Evolutionary conservation across 306 rosid species (phyloP).

Genomic region (Rosa chinensis): DNA sequence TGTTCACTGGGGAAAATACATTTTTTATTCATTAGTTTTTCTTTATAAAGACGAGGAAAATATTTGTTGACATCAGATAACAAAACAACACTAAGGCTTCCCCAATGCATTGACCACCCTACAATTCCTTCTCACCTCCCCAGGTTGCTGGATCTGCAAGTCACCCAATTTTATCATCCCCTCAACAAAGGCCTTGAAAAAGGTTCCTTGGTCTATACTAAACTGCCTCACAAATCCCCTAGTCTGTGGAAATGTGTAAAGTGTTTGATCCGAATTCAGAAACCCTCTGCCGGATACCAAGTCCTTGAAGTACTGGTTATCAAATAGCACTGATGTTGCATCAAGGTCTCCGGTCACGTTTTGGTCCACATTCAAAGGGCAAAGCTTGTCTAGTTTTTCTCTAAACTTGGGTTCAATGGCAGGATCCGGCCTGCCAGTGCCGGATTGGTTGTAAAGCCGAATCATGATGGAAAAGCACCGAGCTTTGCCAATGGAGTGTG

Average conservation of each 20-base stretch:
- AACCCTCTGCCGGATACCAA: constrained; percentile 76
- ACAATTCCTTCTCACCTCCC: constrained; percentile 78
- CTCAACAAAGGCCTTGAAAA: constrained; percentile 59
- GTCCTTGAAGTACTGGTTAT: constrained; percentile 89
- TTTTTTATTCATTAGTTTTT: no score
- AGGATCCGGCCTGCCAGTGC: constrained; percentile 70
- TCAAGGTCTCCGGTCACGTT: constrained; percentile 72
- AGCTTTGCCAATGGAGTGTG: constrained; percentile 80
- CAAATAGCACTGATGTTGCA: constrained; percentile 66
- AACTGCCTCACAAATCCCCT: constrained; percentile 45
- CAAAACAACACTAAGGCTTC: no score
- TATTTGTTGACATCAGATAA: no score
- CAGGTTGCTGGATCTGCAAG: constrained; percentile 55
- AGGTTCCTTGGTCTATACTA: constrained; percentile 34
- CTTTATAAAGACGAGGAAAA: no score
- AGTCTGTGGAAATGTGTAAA: constrained; percentile 47
- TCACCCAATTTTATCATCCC: constrained; percentile 90
- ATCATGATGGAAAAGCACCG: constrained; percentile 91
- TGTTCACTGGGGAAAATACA: no score
- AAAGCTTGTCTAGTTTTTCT: constrained; percentile 46
- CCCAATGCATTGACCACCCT: constrained; percentile 35
- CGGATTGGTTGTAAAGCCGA: constrained; percentile 79
- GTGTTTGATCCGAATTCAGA: constrained; percentile 81
- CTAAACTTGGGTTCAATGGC: constrained; percentile 50
- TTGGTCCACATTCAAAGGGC: constrained; percentile 65